Base-by-base conservation (phyloP, 257 asterid genomes). In the Striga asiatica region DNA sequence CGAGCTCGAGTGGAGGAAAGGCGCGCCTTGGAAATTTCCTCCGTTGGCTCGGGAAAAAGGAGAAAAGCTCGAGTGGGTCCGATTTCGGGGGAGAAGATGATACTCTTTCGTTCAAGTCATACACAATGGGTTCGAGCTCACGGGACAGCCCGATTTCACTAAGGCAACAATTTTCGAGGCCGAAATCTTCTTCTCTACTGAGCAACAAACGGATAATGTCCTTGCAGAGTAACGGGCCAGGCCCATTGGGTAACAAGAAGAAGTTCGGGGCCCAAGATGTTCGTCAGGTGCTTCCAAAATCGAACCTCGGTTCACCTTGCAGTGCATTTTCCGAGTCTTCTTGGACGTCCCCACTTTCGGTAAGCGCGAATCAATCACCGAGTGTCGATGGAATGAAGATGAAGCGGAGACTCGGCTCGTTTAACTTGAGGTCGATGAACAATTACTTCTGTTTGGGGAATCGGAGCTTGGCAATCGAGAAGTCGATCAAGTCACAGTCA, bases 391-490 rank as follows among this genome's bases (percentile, higher is more conserved):
- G 50, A 31, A 20, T 53, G 20, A 74, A 71, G 43, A 68, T 59
- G 76, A 80, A 63, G 68, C 75, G 63, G 11, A 75, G 64, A 24
- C 69, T 60, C 25, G 70, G 47, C 0, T 84, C 96, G 7, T 76
- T 89, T 31, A 79, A 78, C 47, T 18, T 71, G 50, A 74, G 76
- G 78, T 13, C 65, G 72, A 72, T 91, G 94, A 91, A 91, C 66
- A 74, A 59, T 45, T 86, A 79, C 67, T 65, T 85, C 2, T 89
- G 95, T 58, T 81, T 83, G 20, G 94, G 94, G 18, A 78, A 87
- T 13, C 84, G 79, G 8, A 82, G 81, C 0, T 60, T 80, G 29
- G 76, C 81, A 27, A 77, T 65, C 16, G 85, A 81, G 17, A 64
- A 60, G 31, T 57, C 74, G 17, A 23, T 61, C 14, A 53, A 20